These are phyloP conservation scores for Gynandropsis gynandra DNA, from an alignment of 345 rosid genomes.

Conservation along the genomic window DNA sequence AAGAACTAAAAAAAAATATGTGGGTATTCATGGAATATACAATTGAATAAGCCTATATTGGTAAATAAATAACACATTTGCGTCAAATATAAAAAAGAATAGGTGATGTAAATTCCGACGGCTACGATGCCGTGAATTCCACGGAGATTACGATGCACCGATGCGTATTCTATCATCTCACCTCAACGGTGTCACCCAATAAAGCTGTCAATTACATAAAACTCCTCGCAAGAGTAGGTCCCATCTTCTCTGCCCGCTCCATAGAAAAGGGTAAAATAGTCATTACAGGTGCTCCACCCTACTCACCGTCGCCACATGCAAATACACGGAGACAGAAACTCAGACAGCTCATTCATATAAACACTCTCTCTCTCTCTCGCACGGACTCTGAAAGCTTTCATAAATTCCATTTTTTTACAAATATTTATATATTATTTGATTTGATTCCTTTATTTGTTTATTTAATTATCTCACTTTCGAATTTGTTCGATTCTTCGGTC, in stretches of 20 bases:
- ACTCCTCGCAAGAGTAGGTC: neutral
- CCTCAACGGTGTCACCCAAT: too few species aligned
- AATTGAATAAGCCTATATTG: too few species aligned
- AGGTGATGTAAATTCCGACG: too few species aligned
- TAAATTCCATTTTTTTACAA: neutral
- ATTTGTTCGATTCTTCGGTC: slow-evolving; percentile 17
- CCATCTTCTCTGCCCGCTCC: neutral
- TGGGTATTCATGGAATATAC: too few species aligned
- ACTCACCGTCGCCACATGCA: slow-evolving; percentile 20
- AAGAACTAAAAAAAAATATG: too few species aligned
- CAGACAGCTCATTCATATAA: slow-evolving; percentile 30
- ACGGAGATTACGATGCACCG: too few species aligned
- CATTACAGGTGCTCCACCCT: neutral
- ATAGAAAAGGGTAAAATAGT: neutral
- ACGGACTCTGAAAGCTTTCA: slow-evolving; percentile 17
- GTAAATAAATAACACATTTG: too few species aligned
- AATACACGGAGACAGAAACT: slow-evolving; percentile 23
- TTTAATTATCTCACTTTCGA: slow-evolving; percentile 16
- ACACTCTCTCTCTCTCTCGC: slow-evolving; percentile 3
- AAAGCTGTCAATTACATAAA: neutral
- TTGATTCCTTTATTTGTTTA: slow-evolving; percentile 15
- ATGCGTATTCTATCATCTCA: too few species aligned
- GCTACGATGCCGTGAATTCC: too few species aligned
- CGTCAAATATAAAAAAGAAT: too few species aligned
- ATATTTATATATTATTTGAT: neutral